Conservation (phyloP, 2,329 filamentous ascomycete genomes). For the Aspergillus ochraceus region DNA sequence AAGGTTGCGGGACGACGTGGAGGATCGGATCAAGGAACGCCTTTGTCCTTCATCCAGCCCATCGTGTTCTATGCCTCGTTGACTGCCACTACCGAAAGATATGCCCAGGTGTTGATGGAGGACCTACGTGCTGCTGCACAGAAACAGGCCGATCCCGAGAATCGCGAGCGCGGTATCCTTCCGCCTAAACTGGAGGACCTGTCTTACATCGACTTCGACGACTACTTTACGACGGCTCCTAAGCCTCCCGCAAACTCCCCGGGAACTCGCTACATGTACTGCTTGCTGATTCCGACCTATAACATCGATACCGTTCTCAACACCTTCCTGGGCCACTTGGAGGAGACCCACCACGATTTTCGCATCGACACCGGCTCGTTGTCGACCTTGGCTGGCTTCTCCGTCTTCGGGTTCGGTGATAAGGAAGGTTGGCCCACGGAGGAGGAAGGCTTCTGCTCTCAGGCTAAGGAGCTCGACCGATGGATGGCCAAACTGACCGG, state of each 20-base stretch:
- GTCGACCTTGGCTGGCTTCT: slow-evolving; percentile 75
- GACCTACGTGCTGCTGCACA: slow-evolving; percentile 50
- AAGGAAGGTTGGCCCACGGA: slow-evolving; percentile 89
- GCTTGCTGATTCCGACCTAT: slow-evolving; percentile 84
- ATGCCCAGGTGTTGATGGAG: slow-evolving; percentile 64
- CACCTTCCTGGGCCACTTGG: slow-evolving; percentile 80
- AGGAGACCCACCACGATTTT: slow-evolving; percentile 96
- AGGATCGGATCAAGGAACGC: slow-evolving; percentile 16
- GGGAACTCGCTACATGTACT: slow-evolving; percentile 70
- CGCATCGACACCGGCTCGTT: slow-evolving; percentile 88
- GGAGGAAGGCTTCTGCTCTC: slow-evolving; percentile 86
- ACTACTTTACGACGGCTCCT: slow-evolving; percentile 81
- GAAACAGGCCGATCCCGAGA: slow-evolving; percentile 20
- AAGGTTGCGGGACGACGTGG: slow-evolving; percentile 28
- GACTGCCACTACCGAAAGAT: slow-evolving; percentile 77
- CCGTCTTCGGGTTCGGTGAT: slow-evolving; percentile 92
- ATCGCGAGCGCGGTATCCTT: slow-evolving; percentile 40
- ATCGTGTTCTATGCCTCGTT: slow-evolving; percentile 88
- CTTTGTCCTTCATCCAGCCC: slow-evolving; percentile 54
- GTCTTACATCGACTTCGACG: slow-evolving; percentile 85
- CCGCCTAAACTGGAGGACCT: slow-evolving; percentile 72
- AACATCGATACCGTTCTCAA: slow-evolving; percentile 93
- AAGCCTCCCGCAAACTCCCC: slow-evolving; percentile 52
- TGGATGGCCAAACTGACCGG: slow-evolving; percentile 97
- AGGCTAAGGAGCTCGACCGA: slow-evolving; percentile 84